A percentile compares a stretch with the other conserved stretches of the same genome.
phyloP scores from a whole-genome alignment of 1,284 basidiomycete genomes.

The Rhodofomes roseus region DNA sequence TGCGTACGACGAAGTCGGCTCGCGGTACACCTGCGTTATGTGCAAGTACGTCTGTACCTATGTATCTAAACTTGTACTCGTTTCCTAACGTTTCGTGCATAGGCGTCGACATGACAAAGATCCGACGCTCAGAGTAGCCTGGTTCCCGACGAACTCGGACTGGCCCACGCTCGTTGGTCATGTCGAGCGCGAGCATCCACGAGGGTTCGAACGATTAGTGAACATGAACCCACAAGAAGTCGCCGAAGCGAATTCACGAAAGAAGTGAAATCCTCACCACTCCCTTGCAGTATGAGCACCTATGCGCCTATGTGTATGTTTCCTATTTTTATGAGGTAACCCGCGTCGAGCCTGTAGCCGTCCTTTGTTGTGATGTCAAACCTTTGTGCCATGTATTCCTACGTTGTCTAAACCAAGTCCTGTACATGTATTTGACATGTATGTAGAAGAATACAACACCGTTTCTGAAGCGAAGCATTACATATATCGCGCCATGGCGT shows the following conservation, averaged over 20 bases:
- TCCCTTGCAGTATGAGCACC: not conserved
- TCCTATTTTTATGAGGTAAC: not conserved
- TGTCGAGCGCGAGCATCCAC: conserved; percentile 18
- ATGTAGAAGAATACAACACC: too few relatives aligned
- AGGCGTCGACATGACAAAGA: conserved; percentile 1
- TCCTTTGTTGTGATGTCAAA: too few relatives aligned
- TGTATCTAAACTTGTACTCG: not conserved
- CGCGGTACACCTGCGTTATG: conserved; percentile 16
- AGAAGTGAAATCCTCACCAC: not conserved
- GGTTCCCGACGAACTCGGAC: conserved; percentile 10
- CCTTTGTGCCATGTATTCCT: too few relatives aligned
- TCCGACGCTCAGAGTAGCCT: not conserved
- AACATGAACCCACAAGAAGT: conserved; percentile 15
- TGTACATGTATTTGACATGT: too few relatives aligned
- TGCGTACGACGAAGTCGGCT: conserved; percentile 14
- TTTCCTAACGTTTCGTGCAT: too few relatives aligned
- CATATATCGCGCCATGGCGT: not conserved
- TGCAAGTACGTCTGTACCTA: conserved; percentile 16
- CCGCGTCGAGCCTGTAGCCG: too few relatives aligned
- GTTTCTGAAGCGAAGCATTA: too few relatives aligned
- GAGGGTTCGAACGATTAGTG: conserved; percentile 11
- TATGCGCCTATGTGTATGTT: too few relatives aligned
- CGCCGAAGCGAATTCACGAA: conserved; percentile 2
- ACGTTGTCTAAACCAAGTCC: too few relatives aligned
- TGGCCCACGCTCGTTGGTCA: conserved; percentile 19